Base-by-base conservation (phyloP, 2,329 filamentous ascomycete species). In the Fusarium sterilihyphosum region DNA sequence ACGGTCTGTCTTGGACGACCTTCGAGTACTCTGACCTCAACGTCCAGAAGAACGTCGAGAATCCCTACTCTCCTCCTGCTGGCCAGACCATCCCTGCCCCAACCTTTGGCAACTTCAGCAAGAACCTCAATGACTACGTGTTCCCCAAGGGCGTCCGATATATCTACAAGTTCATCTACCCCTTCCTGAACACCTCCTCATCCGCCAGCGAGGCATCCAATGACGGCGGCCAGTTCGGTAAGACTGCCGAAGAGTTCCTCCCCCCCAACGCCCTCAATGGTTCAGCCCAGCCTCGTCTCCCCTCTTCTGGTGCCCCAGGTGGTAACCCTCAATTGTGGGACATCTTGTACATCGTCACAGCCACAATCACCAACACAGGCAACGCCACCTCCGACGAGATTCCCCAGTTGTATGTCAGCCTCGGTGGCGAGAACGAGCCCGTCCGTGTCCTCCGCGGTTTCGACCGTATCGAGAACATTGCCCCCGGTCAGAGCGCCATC, bases 1-100 rank as follows among this genome's bases (percentile, higher is more conserved):
- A 89, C 78, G 94, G 94, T 64, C 85, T 97, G 18, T 93, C 90
- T 8, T 97, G 96, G 86, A 94, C 93, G 2, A 94, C 88, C 6
- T 96, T 97, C 79, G 82, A 89, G 61, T 94, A 94, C 84, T 90
- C 92, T n/a, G 86, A 93, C 80, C 83, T 96, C 40, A 81, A 86
- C 37, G 84, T 94, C 40, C 77, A 84, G 73, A 88, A 88, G 75
- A 82, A 83, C 54, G 77, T 84, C n/a, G 86, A 85, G 4, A 81
- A 80, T 26, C 78, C 85, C 1, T 94, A 93, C 84, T 77, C 75
- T 14, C 88, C 93, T 1, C 90, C 91, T 0, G 85, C 83, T 2
- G 93, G 93, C 67, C 81, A 86, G 77, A 93, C 92, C 0, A 83
- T 83, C 43, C 82, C 90, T 2, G 93, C 93, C 0, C 92, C 92